A percentile compares a stretch with the other conserved stretches of the same genome.
These are phyloP conservation scores for Verbascum thapsus DNA, from an alignment of 257 asterid genomes.

Conservation along the genomic window DNA sequence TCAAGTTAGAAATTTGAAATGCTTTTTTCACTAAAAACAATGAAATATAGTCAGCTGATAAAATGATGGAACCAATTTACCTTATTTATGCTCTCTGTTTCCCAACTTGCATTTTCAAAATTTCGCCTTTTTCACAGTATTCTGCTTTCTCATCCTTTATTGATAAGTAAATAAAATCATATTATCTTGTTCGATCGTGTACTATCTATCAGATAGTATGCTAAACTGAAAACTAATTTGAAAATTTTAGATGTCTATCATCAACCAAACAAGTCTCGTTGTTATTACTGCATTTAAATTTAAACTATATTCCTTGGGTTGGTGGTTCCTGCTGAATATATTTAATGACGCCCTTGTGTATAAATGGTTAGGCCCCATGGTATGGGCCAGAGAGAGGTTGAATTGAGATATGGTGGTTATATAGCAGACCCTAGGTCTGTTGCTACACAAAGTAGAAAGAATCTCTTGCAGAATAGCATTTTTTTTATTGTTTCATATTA, in stretches of 20 bases:
- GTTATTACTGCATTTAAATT: background rate
- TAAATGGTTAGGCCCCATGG: too few relatives aligned
- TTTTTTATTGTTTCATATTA: constrained; percentile 6
- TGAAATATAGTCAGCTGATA: background rate
- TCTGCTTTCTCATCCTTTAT: background rate
- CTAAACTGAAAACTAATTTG: background rate
- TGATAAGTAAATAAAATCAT: background rate
- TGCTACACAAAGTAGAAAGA: background rate
- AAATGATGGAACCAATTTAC: constrained; percentile 1
- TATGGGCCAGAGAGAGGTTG: too few relatives aligned
- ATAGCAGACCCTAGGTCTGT: constrained; percentile 12
- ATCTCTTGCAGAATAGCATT: background rate
- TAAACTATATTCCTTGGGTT: constrained; percentile 6
- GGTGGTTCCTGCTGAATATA: constrained; percentile 2
- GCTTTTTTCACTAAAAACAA: constrained; percentile 5
- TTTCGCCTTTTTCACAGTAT: background rate
- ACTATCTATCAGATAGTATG: background rate
- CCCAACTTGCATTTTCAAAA: constrained; percentile 6
- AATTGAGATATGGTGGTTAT: background rate
- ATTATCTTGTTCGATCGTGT: constrained; percentile 8
- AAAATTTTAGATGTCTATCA: background rate
- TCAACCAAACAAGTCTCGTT: background rate
- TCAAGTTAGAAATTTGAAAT: constrained; percentile 15
- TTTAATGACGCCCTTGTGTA: too few relatives aligned
- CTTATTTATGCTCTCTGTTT: constrained; percentile 19